These are phyloP conservation scores for Calycina marina DNA, from an alignment of 2,329 filamentous ascomycete genomes.

Conservation along the genomic window DNA sequence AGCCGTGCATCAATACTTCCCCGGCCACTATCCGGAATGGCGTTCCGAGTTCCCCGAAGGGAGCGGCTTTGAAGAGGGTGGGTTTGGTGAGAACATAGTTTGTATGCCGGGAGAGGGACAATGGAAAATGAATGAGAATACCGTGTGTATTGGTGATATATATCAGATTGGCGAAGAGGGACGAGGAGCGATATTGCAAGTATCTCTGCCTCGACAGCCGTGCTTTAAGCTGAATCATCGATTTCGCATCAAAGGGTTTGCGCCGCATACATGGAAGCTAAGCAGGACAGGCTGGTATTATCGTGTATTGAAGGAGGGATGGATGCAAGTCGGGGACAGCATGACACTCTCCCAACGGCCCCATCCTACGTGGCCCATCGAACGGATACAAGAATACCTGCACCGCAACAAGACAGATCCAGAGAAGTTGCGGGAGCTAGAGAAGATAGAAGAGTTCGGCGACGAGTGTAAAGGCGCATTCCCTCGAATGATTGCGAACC, in stretches of 20 bases:
- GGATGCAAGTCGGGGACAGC: slow-evolving; percentile 38
- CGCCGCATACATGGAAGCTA: slow-evolving; percentile 37
- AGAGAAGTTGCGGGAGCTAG: slow-evolving; percentile 36
- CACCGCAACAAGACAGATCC: slow-evolving; percentile 35
- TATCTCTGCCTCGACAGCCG: slow-evolving; percentile 46
- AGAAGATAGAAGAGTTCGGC: slow-evolving; percentile 21
- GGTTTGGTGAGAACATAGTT: slow-evolving; percentile 52
- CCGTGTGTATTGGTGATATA: slow-evolving; percentile 50
- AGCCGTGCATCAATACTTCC: slow-evolving; percentile 43
- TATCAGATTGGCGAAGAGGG: slow-evolving; percentile 31
- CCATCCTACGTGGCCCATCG: slow-evolving; percentile 46
- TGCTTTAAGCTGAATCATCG: slow-evolving; percentile 58
- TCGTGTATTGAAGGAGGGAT: slow-evolving; percentile 40
- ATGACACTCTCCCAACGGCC: slow-evolving; percentile 39
- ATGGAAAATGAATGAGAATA: slow-evolving; percentile 53
- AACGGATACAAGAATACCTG: slow-evolving; percentile 46
- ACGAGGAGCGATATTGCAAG: slow-evolving; percentile 35
- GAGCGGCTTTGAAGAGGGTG: slow-evolving; percentile 38
- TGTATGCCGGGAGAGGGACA: slow-evolving; percentile 26
- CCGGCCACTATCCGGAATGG: slow-evolving; percentile 43
- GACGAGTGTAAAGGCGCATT: slow-evolving; percentile 36
- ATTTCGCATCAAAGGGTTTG: slow-evolving; percentile 48
- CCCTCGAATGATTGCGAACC: slow-evolving; percentile 33
- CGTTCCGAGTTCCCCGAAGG: slow-evolving; percentile 34
- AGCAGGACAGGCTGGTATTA: slow-evolving; percentile 54